These are phyloP conservation scores for Rubia balearica DNA, from an alignment of 305 asterid genomes.

Conservation along the genomic window DNA sequence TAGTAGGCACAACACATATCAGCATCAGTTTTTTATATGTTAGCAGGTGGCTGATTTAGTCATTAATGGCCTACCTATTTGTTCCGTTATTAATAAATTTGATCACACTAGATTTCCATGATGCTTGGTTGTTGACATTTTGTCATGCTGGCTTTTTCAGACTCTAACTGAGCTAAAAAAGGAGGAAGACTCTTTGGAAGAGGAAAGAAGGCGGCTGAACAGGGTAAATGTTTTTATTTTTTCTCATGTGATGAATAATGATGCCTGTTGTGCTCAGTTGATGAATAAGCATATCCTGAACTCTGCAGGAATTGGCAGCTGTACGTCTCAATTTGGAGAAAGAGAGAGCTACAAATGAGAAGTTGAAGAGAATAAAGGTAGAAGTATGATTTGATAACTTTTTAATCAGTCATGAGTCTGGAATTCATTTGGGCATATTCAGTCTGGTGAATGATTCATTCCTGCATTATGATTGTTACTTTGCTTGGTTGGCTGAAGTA, in stretches of 20 bases:
- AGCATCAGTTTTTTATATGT: not conserved
- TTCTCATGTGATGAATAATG: not conserved
- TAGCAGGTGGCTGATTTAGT: not conserved
- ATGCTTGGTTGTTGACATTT: not conserved
- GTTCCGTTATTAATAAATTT: not conserved
- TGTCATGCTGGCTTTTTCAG: conserved; percentile 31
- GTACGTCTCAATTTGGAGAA: conserved; percentile 45
- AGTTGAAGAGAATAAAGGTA: conserved; percentile 72
- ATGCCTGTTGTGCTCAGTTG: not conserved
- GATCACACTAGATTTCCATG: conserved; percentile 3
- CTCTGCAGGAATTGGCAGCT: conserved; percentile 49
- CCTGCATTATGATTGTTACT: not conserved
- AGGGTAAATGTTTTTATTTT: conserved; percentile 39
- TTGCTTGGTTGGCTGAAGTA: not conserved
- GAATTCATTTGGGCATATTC: not conserved
- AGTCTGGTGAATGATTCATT: not conserved
- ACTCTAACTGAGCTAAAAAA: conserved; percentile 63
- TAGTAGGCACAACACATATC: not conserved
- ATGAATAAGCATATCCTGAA: conserved; percentile 10
- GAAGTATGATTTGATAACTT: conserved; percentile 1
- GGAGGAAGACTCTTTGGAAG: conserved; percentile 37
- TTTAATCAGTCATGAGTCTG: not conserved
- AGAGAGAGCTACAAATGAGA: conserved; percentile 42
- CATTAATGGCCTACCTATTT: not conserved
- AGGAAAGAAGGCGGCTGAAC: conserved; percentile 65